Evolutionary conservation across 192 early-diverging fungal genomes (phyloP), one percentile per base, ranked within the genome.

Genomic region (Coemansia sp.): DNA sequence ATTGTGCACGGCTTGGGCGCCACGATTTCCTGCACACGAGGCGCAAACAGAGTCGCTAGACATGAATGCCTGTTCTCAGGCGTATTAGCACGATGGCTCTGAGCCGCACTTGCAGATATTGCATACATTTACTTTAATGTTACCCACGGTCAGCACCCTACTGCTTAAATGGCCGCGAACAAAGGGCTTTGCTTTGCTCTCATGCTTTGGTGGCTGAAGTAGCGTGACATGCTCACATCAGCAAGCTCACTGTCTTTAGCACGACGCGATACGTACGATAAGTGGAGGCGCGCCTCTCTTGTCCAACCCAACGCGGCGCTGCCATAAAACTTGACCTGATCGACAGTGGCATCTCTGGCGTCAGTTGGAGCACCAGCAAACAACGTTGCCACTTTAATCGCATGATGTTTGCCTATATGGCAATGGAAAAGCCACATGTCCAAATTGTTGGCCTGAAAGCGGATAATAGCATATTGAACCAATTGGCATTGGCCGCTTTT

Each of bases 391-490:
- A 93, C 83, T 67, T 90, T 90, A 57, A 85, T 69, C 59, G 84
- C 80, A 51, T 90, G 73, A 58, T 78, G 71, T 66, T 39, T 65
- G 34, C 69, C 69, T 15, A 27, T 15, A 75, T 92, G 93, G 75
- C 93, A 94, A 78, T 93, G 91, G 80, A 93, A 85, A 41, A 89
- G 69, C 91, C 91, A 94, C 42, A 85, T 82, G 36, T 90, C 92
- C n/a, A 89, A 87, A 76, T 94, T 94, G 76, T 92, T 86, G 31
- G 88, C 88, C 25, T 73, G 42, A 75, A 91, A 90, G 25, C 90
- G 84, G 64, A 94, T 78, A 31, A 86, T 85, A 25, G 79, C 77
- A 64, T 85, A 88, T 37, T 86, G 72, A 60, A 80, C 87, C 80
- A n/a, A 86, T 60, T 32, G 58, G 58, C 12, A 86, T 60, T 32